Percentiles rank a stretch among this genome's conserved stretches.
These are phyloP conservation scores for Coniella lustricola DNA, from an alignment of 2,329 filamentous ascomycete genomes.

Conservation along the genomic window DNA sequence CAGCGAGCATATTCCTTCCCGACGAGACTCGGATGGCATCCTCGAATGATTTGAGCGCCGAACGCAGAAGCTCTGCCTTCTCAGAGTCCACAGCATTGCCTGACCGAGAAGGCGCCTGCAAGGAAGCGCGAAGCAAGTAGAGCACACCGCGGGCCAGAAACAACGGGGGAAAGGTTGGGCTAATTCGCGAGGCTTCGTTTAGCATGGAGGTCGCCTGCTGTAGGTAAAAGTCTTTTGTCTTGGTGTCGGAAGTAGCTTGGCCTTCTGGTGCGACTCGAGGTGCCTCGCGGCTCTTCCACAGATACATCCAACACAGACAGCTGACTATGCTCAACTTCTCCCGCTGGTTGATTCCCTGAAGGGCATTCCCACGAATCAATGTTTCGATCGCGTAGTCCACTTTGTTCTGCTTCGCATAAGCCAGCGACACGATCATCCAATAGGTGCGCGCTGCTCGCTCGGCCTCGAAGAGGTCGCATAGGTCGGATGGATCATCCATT, in stretches of 20 bases:
- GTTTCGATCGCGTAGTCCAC: slow-evolving; percentile 76
- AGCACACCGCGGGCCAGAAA: slow-evolving; percentile 88
- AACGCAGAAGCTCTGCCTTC: slow-evolving; percentile 69
- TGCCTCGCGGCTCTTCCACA: slow-evolving; percentile 82
- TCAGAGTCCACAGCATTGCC: slow-evolving; percentile 63
- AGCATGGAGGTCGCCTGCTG: slow-evolving; percentile 83
- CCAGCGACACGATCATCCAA: slow-evolving; percentile 96
- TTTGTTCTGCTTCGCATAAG: slow-evolving; percentile 93
- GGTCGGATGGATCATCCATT: slow-evolving; percentile 86
- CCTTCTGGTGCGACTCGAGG: slow-evolving; percentile 56
- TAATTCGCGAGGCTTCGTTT: slow-evolving; percentile 92
- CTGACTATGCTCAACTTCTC: slow-evolving; percentile 81
- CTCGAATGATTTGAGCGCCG: slow-evolving; percentile 88
- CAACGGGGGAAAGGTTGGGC: slow-evolving; percentile 83
- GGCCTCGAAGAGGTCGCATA: slow-evolving; percentile 91
- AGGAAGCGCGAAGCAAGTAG: slow-evolving; percentile 77
- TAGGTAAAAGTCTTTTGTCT: slow-evolving; percentile 90
- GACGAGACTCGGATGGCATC: slow-evolving; percentile 81
- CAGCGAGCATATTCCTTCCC: slow-evolving; percentile 83
- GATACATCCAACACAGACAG: slow-evolving; percentile 83
- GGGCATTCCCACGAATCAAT: slow-evolving; percentile 65
- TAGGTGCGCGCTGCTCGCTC: slow-evolving; percentile 86
- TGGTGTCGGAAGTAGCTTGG: slow-evolving; percentile 60
- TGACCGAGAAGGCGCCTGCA: slow-evolving; percentile 67
- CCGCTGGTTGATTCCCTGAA: slow-evolving; percentile 63